Base-by-base conservation (phyloP, 2,329 filamentous ascomycete genomes). In the Orbilia brochopaga region DNA sequence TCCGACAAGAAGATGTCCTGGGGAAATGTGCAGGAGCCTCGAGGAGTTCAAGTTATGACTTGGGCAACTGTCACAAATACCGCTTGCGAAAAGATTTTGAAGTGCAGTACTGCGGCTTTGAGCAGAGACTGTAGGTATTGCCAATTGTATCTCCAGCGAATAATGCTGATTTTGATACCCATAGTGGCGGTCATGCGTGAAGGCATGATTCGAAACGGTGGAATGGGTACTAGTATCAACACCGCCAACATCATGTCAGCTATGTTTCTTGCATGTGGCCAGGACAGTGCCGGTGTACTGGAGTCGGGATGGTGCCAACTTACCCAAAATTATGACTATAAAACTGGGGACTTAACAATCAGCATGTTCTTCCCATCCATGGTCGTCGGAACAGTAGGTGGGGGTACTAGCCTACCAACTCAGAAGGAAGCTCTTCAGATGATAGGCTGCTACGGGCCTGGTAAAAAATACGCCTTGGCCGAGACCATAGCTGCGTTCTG, bases 1-100 rank as follows among this genome's bases (percentile, higher is more conserved):
- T 73, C 74, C 3, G 76, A 77, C 19, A 78, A 78, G 42, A 78
- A 76, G 21, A 66, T 76, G 3, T 76, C 76, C 1, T 76, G 74
- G 74, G 73, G 74, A 17, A 75, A 76, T 51, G 73, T 76, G 2
- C 51, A 62, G 27, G 63, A 74, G 10, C 32, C 76, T 1, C 73
- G 76, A 13, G 77, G 76, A 2, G 74, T 78, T 0, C 67, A 75
- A 48, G 77, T 77, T 13, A 52, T 78, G 11, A 76, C 75, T 2
- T 78, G 75, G 76, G 75, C 75, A 2, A 75, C 54, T 13, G 53
- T 77, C 24, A 65, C 75, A 4, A 61, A 74, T 24, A 17, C 60
- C 2, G 73, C 63, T 15, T 77, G 74, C 55, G 52, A 64, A 44
- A 57, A 63, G 6, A 69, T 76, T 2, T 50, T 78, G 8, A 73